Evolutionary conservation across 2,329 filamentous ascomycete genomes (phyloP).

Genomic region (Myriosclerotinia scirpicola): DNA sequence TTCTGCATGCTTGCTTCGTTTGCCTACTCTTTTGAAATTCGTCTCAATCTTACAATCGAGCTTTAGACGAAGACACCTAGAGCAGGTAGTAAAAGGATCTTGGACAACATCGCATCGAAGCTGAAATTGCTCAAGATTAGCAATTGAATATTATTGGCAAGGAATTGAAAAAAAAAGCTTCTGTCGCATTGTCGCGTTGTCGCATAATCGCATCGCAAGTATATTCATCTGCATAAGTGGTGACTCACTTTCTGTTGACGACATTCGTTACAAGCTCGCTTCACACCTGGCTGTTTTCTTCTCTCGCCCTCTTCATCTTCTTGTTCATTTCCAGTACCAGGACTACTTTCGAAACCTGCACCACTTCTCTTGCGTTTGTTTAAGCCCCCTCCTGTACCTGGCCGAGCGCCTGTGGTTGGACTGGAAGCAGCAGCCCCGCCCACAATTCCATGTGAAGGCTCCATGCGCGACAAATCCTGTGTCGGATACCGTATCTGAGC

Average conservation of each 20-base stretch:
- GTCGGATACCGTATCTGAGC: constrained; percentile 23
- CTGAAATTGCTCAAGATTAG: constrained; percentile 45
- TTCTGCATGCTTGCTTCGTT: constrained; percentile 79
- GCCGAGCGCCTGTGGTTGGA: constrained; percentile 35
- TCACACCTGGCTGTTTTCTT: constrained; percentile 67
- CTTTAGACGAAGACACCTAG: constrained; percentile 74
- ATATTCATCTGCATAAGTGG: constrained; percentile 8
- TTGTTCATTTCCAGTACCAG: constrained; percentile 55
- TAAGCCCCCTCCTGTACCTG: constrained; percentile 35
- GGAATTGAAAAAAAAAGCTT: not conserved
- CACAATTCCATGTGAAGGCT: constrained; percentile 30
- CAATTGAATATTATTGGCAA: constrained; percentile 14
- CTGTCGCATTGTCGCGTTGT: not conserved
- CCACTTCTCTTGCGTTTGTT: constrained; percentile 61
- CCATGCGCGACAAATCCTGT: constrained; percentile 32
- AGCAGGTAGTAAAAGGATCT: constrained; percentile 75
- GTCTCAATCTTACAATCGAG: constrained; percentile 84
- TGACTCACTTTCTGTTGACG: constrained; percentile 77
- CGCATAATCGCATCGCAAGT: constrained; percentile 13
- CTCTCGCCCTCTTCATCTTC: constrained; percentile 59
- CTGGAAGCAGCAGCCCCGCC: constrained; percentile 36
- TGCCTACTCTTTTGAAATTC: constrained; percentile 82
- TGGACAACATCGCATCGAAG: constrained; percentile 82
- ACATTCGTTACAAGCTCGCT: constrained; percentile 82
- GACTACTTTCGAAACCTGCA: constrained; percentile 57